Conservation (phyloP, 345 rosid species). For the Arabidopsis suecica region DNA sequence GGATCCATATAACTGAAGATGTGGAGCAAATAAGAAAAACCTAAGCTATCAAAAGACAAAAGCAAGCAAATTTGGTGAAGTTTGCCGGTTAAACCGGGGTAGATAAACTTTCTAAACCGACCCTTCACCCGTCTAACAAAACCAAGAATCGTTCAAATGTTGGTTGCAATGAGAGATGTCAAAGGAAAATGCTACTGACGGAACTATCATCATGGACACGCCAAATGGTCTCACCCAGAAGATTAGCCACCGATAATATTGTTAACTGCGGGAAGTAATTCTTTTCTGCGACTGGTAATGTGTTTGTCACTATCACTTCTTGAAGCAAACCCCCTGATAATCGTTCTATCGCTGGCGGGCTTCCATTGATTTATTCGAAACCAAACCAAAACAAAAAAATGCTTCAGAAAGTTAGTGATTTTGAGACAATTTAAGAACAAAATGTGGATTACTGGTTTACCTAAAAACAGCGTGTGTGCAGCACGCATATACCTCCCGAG, state of each 20-base stretch:
- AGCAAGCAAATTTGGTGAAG: slow-evolving; percentile 20
- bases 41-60: slow-evolving; percentile 11
- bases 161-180: slow-evolving; percentile 27
- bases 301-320: slow-evolving; percentile 82
- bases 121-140: slow-evolving; percentile 13
- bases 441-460: slow-evolving; percentile 43
- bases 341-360: slow-evolving; percentile 82
- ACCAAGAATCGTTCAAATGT: slow-evolving; percentile 19
- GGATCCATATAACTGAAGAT: slow-evolving; percentile 7
- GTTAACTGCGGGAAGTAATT: slow-evolving; percentile 83
- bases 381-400: not conserved
- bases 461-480: slow-evolving; percentile 97
- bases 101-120: not conserved
- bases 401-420: slow-evolving; percentile 18
- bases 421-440: slow-evolving; percentile 7
- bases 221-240: slow-evolving; percentile 86
- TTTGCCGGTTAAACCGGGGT: not conserved
- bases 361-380: slow-evolving; percentile 39
- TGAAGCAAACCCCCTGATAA: slow-evolving; percentile 78
- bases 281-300: slow-evolving; percentile 69
- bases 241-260: slow-evolving; percentile 73
- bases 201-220: slow-evolving; percentile 87
- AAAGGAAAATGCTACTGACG: slow-evolving; percentile 69
- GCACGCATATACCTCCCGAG: slow-evolving; percentile 98
- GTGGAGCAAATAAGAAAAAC: slow-evolving; percentile 3